Percentiles rank a stretch among this genome's conserved stretches.
Evolutionary conservation across 225 moss, liverwort and hornwort genomes (phyloP).

Genomic region (Marchantia paleacea): DNA sequence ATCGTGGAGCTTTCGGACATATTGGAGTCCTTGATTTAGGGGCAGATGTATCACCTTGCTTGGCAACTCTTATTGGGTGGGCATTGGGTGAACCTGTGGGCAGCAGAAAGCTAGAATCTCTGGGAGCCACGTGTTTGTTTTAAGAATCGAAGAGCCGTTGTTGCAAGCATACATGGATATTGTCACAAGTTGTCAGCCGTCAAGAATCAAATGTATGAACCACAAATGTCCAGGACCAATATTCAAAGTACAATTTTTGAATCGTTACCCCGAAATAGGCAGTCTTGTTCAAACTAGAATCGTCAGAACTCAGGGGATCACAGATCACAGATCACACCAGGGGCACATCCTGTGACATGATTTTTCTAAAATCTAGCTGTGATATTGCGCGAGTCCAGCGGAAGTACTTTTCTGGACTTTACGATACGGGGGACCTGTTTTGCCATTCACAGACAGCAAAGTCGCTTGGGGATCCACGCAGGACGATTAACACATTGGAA

Average conservation of each 20-base stretch:
- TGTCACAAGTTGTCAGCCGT: no score
- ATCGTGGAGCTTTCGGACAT: no score
- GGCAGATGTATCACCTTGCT: no score
- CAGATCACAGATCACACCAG: not conserved
- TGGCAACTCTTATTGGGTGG: no score
- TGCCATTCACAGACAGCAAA: not conserved
- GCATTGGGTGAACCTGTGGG: no score
- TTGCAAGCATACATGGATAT: no score
- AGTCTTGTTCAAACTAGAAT: not conserved
- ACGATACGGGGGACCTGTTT: not conserved
- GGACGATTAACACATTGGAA: not conserved
- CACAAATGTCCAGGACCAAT: no score
- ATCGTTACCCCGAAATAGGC: not conserved
- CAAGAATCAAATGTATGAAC: no score
- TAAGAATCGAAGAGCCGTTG: no score
- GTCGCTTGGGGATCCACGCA: not conserved
- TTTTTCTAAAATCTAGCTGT: not conserved
- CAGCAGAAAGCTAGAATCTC: no score
- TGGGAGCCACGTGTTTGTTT: no score
- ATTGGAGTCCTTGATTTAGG: no score
- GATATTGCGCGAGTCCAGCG: not conserved
- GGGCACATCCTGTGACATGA: not conserved
- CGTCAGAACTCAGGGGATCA: not conserved
- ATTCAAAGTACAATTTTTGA: not conserved
- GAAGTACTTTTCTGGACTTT: not conserved